These are phyloP conservation scores for Tulasnella calospora DNA, from an alignment of 768 basidiomycete genomes.

Conservation along the genomic window DNA sequence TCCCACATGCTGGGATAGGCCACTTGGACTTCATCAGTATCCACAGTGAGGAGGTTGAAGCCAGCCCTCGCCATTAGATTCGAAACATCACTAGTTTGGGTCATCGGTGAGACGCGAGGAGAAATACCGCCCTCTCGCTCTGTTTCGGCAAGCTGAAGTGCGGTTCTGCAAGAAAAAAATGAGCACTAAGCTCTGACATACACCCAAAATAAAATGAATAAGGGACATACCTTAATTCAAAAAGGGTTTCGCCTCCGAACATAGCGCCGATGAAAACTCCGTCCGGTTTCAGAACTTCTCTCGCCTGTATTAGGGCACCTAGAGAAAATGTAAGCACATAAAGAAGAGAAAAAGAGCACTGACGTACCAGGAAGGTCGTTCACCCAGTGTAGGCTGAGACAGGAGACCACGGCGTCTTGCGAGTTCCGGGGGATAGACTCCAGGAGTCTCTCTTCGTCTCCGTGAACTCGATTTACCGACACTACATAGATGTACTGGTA, in stretches of 20 bases:
- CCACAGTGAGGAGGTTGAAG: constrained; percentile 89
- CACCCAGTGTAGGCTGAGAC: constrained; percentile 91
- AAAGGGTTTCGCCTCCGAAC: constrained; percentile 93
- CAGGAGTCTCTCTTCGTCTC: constrained; percentile 79
- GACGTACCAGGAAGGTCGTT: constrained; percentile 87
- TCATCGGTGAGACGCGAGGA: constrained; percentile 97
- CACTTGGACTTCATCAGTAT: constrained; percentile 87
- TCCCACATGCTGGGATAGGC: constrained; percentile 96
- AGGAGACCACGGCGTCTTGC: constrained; percentile 88
- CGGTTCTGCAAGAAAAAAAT: constrained; percentile 52
- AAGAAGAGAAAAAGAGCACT: neutral
- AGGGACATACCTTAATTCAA: constrained; percentile 70
- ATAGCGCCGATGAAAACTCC: constrained; percentile 93
- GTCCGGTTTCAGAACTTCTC: constrained; percentile 77
- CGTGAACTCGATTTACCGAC: constrained; percentile 66
- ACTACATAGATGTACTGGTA: constrained; percentile 46
- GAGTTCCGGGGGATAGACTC: constrained; percentile 60
- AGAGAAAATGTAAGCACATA: constrained; percentile 5
- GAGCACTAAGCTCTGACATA: neutral
- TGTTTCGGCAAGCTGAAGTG: constrained; percentile 87
- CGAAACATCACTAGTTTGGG: constrained; percentile 89
- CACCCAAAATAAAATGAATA: neutral
- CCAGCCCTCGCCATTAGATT: constrained; percentile 89
- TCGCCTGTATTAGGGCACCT: constrained; percentile 85
- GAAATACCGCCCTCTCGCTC: constrained; percentile 95